Evolutionary conservation across 257 asterid species (phyloP).

Genomic region (Jaltomata sinuosa): DNA sequence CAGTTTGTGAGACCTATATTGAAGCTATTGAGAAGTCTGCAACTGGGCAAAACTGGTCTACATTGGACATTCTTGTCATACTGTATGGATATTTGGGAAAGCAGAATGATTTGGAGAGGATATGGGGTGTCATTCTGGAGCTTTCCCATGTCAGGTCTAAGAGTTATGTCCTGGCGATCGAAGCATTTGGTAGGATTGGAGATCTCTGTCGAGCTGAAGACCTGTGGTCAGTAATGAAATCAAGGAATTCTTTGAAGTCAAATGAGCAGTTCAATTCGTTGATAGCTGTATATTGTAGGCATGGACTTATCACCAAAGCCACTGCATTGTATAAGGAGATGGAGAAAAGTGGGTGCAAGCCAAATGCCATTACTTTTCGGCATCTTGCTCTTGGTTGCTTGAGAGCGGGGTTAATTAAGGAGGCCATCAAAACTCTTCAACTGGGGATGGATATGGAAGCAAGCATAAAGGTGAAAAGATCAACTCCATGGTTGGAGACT

Average conservation of each 20-base stretch:
- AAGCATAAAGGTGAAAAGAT: slow-evolving; percentile 37
- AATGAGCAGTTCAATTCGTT: slow-evolving; percentile 66
- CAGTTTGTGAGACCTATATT: slow-evolving; percentile 62
- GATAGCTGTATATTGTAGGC: slow-evolving; percentile 67
- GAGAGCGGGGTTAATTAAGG: slow-evolving; percentile 63
- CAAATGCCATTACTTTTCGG: slow-evolving; percentile 70
- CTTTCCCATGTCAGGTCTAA: slow-evolving; percentile 48
- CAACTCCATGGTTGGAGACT: slow-evolving; percentile 83
- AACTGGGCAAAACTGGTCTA: slow-evolving; percentile 81
- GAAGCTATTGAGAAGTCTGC: slow-evolving; percentile 48
- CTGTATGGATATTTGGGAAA: slow-evolving; percentile 60
- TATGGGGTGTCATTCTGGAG: slow-evolving; percentile 46
- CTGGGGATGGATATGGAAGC: slow-evolving; percentile 32
- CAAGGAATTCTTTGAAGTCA: slow-evolving; percentile 49
- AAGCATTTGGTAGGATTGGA: slow-evolving; percentile 76
- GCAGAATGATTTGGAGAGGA: slow-evolving; percentile 48
- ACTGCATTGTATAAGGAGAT: slow-evolving; percentile 69
- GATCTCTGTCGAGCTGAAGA: slow-evolving; percentile 60
- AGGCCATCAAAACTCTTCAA: slow-evolving; percentile 57
- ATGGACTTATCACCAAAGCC: slow-evolving; percentile 69
- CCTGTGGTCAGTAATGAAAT: slow-evolving; percentile 55
- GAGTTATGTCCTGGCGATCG: slow-evolving; percentile 63
- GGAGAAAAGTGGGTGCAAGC: slow-evolving; percentile 60
- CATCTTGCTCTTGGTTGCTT: slow-evolving; percentile 82
- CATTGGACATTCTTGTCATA: slow-evolving; percentile 59